These are phyloP conservation scores for Malbranchea cinnamomea DNA, from an alignment of 2,329 filamentous ascomycete species.

Conservation along the genomic window DNA sequence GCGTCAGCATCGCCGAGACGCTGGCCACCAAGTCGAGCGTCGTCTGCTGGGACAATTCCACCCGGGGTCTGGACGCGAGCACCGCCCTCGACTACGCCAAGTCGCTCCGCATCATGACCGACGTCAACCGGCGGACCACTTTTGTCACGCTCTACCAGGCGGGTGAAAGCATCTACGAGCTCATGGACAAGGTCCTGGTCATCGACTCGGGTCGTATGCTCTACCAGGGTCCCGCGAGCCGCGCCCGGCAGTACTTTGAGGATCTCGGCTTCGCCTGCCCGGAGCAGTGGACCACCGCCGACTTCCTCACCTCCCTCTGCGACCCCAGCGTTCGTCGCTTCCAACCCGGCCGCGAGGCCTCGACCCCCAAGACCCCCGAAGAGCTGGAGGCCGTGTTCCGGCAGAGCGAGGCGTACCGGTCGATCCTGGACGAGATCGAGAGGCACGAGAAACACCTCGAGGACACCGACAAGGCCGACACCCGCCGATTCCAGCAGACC, in stretches of 20 bases:
- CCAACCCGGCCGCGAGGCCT: slow-evolving; percentile 48
- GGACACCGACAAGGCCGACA: slow-evolving; percentile 37
- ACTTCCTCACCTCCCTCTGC: slow-evolving; percentile 63
- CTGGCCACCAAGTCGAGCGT: slow-evolving; percentile 59
- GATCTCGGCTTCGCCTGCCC: slow-evolving; percentile 48
- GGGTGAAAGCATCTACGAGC: slow-evolving; percentile 52
- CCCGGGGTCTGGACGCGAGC: slow-evolving; percentile 62
- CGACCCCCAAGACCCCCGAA: slow-evolving; percentile 52
- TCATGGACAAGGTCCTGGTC: slow-evolving; percentile 69
- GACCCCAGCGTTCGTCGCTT: slow-evolving; percentile 36
- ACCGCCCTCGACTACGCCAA: slow-evolving; percentile 66
- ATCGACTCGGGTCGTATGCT: slow-evolving; percentile 59
- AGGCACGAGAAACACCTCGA: slow-evolving; percentile 37
- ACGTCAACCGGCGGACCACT: slow-evolving; percentile 56
- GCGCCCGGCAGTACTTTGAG: slow-evolving; percentile 51
- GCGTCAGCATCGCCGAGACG: slow-evolving; percentile 65
- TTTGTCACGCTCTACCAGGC: slow-evolving; percentile 60
- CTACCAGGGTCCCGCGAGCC: slow-evolving; percentile 47
- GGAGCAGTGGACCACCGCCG: slow-evolving; percentile 51
- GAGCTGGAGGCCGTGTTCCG: slow-evolving; percentile 56
- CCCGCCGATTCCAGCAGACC: slow-evolving; percentile 35
- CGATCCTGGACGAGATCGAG: slow-evolving; percentile 42
- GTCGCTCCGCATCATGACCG: slow-evolving; percentile 56
- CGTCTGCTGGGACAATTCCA: slow-evolving; percentile 68
- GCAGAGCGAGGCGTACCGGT: slow-evolving; percentile 45